Evolutionary conservation across 176 grass and related monocot genomes (phyloP).

Genomic region (Musa itinerans): DNA sequence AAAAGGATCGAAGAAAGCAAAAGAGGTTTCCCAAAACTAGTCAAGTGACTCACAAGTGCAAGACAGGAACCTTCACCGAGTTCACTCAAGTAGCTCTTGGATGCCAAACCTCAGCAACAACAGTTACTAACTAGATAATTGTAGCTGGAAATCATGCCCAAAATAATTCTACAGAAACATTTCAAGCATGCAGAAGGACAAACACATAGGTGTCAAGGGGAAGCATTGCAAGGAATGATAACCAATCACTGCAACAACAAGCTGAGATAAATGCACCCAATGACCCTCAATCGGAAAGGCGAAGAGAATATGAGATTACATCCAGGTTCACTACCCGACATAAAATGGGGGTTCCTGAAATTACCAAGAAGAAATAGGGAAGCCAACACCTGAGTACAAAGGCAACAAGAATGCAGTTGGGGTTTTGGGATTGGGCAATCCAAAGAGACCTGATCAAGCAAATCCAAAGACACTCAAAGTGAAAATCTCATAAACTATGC

Average conservation of each 20-base stretch:
- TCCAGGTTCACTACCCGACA: too few relatives aligned
- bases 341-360: too few relatives aligned
- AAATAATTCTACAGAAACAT: background rate
- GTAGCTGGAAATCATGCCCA: background rate
- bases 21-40: background rate
- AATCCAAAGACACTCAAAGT: background rate
- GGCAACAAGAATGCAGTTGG: background rate
- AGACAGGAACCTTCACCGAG: background rate
- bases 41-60: background rate
- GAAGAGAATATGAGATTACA: background rate
- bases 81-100: background rate
- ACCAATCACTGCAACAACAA: background rate
- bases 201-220: background rate
- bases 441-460: background rate
- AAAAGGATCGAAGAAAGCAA: too few relatives aligned
- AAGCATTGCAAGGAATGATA: too few relatives aligned
- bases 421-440: background rate
- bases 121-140: background rate
- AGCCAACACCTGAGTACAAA: too few relatives aligned
- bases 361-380: too few relatives aligned
- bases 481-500: background rate
- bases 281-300: background rate
- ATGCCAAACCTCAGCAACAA: background rate
- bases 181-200: background rate
- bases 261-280: background rate